phyloP scores from a whole-genome alignment of 306 rosid genomes.

The Abrus precatorius region DNA sequence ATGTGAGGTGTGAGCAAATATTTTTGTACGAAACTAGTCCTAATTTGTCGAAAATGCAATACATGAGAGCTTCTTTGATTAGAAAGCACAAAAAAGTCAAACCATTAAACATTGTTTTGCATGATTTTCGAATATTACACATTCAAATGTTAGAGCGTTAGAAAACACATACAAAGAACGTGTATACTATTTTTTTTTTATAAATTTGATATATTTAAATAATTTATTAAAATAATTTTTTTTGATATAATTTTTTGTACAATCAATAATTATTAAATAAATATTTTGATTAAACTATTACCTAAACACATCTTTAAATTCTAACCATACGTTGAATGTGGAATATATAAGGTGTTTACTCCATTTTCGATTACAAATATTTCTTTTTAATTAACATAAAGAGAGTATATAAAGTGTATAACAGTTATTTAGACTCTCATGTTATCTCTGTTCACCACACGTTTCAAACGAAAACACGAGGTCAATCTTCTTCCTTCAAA shows the following conservation, averaged over 20 bases:
- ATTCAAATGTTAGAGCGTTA: not conserved
- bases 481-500: not conserved
- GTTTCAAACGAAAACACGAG: not conserved
- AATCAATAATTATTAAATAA: too few relatives aligned
- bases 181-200: too few relatives aligned
- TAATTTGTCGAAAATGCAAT: not conserved
- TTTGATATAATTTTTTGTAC: too few relatives aligned
- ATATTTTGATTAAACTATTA: too few relatives aligned
- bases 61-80: not conserved
- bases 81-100: not conserved
- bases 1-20: too few relatives aligned
- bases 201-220: too few relatives aligned
- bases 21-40: not conserved
- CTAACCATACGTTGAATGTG: not conserved
- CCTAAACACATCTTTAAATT: too few relatives aligned
- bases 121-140: not conserved
- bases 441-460: not conserved
- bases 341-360: not conserved
- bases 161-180: too few relatives aligned
- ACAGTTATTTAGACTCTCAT: not conserved
- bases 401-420: not conserved
- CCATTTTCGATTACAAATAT: not conserved
- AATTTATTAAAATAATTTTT: too few relatives aligned
- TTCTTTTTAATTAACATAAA: too few relatives aligned
- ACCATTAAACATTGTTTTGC: not conserved